Evolutionary conservation across 202 grass and related monocot species (phyloP), one percentile per base, ranked within the genome.

Genomic region (Thinopyrum obtusiflorum): DNA sequence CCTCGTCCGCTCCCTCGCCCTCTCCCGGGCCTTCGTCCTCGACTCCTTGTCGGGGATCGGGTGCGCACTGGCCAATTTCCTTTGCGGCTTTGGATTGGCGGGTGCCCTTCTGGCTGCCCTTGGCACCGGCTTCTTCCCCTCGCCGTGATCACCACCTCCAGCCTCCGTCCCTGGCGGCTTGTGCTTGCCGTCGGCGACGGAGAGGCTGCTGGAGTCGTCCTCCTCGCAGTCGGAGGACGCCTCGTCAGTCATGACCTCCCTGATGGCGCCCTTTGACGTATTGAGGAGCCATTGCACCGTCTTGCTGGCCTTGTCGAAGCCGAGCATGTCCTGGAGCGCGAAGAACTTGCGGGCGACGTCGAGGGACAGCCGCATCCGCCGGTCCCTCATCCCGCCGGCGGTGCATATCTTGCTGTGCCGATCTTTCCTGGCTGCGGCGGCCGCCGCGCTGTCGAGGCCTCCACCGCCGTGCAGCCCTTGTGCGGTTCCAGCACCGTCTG

Each of bases 201-300:
- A 94, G 78, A 92, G 86, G 51, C 86, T 91, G 60, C 89, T 94
- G 4, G 79, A 88, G 81, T 84, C 94, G 63, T 91, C 89, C 77
- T 87, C 89, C 55, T 78, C 94, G 77, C 88, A 90, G 70, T 84
- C 94, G 0, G 95, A 94, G 9, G 80, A 89, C 28, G 89, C 78
- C 67, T 88, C 69, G 84, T 88, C 79, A 55, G 85, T 76, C 69
- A 82, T 87, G 82, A 98, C 75, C 76, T 91, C 89, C 79, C 79
- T 78, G 79, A 98, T 98, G 77, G 96, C 93, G 25, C 86, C 14
- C 76, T 94, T 91, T 36, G 93, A 92, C 87, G 76, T 88, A 82
- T 86, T 83, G 76, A 98, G 88, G 80, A 98, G 96, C 96, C 96
- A 98, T 83, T 98, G 91, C 61, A 98, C 88, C n/a, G 96, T 98